A percentile compares a stretch with the other conserved stretches of the same genome.
phyloP scores from a whole-genome alignment of 495 filamentous ascomycete genomes.

The Haplographium delicatum region DNA sequence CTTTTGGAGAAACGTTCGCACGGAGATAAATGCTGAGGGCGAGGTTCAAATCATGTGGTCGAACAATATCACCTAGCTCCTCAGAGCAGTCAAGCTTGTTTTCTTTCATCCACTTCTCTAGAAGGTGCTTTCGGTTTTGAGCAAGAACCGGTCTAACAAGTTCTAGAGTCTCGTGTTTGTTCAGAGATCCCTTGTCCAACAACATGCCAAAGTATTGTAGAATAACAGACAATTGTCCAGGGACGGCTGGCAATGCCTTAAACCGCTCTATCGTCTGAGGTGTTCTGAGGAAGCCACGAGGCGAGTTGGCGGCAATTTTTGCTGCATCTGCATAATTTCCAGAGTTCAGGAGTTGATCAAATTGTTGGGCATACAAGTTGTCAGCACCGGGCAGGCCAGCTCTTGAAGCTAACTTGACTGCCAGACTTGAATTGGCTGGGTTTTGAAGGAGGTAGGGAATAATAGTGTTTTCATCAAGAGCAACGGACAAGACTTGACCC shows the following conservation, averaged over 20 bases:
- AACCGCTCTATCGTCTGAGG: constrained; percentile 91
- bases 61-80: constrained; percentile 90
- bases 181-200: constrained; percentile 88
- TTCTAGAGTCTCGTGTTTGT: constrained; percentile 89
- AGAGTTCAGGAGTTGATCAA: constrained; percentile 71
- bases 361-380: constrained; percentile 87
- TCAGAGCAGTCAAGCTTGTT: constrained; percentile 94
- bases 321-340: constrained; percentile 84
- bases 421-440: constrained; percentile 83
- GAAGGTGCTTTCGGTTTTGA: constrained; percentile 88
- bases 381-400: constrained; percentile 93
- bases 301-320: constrained; percentile 93
- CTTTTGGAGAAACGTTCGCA: constrained; percentile 84
- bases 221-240: constrained; percentile 81
- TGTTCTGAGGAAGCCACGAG: constrained; percentile 89
- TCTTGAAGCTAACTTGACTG: constrained; percentile 91
- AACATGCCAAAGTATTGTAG: constrained; percentile 98
- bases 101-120: constrained; percentile 97
- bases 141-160: constrained; percentile 86
- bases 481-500: constrained; percentile 91
- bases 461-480: constrained; percentile 82
- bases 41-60: constrained; percentile 78
- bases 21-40: constrained; percentile 82
- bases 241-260: constrained; percentile 70
- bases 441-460: constrained; percentile 94